Base-by-base conservation (phyloP, 2,329 filamentous ascomycete genomes). In the Arthroderma sp. region DNA sequence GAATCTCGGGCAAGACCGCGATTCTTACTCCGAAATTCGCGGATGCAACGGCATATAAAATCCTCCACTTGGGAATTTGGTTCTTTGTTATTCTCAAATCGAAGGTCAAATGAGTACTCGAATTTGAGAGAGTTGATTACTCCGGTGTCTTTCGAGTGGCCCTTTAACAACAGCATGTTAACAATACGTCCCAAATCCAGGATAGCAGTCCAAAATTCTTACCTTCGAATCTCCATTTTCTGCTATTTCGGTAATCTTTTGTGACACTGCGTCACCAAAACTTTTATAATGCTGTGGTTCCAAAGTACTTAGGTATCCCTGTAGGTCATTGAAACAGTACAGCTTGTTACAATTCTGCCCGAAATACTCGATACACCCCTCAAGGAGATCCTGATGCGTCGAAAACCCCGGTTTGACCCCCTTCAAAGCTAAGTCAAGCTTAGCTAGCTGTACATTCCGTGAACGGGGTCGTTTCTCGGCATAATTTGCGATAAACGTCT, bases 311-410 rank as follows among this genome's bases (percentile, higher is more conserved):
- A 64, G 40, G 43, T 67, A 62, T 37, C 52, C 56, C 46, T 58
- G 57, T 27, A 71, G 48, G 49, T 71, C 69, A 42, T 59, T 57
- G 43, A 70, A 71, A 46, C 66, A 68, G 49, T 67, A 68, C 22
- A 65, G 55, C 47, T 69, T 71, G 38, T 55, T 55, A 10, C 61
- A 61, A 49, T 65, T 65, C 5, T 51, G 51, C 33, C 66, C 55
- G 46, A 65, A 65, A 51, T 70, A 70, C 36, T 56, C 49, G 44
- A 62, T 56, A 44, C 62, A 69, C 10, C 55, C 59, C 36, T 54
- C 47, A 28, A 69, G 49, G 29, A 69, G 47, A n/a, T 61, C 58
- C 5, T 60, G 52, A 8, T 49, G 47, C 5, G 9, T 30, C 9
- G 41, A 36, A 10, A 34, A 33, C 5, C 33, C 6, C 4, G 27